Evolutionary conservation across 2,329 filamentous ascomycete species (phyloP).

Genomic region (Massarina eburnea): DNA sequence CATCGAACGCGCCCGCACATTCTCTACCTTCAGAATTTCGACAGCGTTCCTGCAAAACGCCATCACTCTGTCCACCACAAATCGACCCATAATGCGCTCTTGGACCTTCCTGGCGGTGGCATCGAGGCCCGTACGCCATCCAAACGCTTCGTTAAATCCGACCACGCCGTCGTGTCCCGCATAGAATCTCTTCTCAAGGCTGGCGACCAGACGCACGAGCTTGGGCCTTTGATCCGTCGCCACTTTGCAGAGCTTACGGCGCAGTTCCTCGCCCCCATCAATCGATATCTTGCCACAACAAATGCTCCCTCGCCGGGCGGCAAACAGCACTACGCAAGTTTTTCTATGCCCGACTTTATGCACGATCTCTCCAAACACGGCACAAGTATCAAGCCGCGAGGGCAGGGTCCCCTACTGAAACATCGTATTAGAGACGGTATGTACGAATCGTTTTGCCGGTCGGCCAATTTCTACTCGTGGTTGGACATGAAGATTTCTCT

Average conservation of each 20-base stretch:
- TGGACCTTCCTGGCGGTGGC: constrained; percentile 44
- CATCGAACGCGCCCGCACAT: constrained; percentile 40
- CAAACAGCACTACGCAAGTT: constrained; percentile 42
- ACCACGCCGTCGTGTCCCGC: constrained; percentile 33
- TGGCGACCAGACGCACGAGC: constrained; percentile 31
- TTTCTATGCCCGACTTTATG: constrained; percentile 41
- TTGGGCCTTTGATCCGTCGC: constrained; percentile 43
- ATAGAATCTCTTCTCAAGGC: constrained; percentile 38
- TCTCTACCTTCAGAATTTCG: constrained; percentile 41
- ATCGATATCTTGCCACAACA: constrained; percentile 44
- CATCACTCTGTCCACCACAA: constrained; percentile 42
- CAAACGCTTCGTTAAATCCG: constrained; percentile 44
- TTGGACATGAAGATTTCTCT: constrained; percentile 46
- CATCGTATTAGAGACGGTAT: constrained; percentile 40
- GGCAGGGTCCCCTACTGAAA: constrained; percentile 40
- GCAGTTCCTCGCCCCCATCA: constrained; percentile 44
- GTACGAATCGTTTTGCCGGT: constrained; percentile 42
- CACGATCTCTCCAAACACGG: constrained; percentile 43
- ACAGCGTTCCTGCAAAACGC: constrained; percentile 39
- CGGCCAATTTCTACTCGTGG: constrained; percentile 46
- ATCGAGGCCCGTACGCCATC: constrained; percentile 40
- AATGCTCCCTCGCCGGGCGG: constrained; percentile 39
- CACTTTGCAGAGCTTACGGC: constrained; percentile 47
- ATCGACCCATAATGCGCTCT: constrained; percentile 36
- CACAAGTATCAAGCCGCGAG: constrained; percentile 42